These are phyloP conservation scores for Obba rivulosa DNA, from an alignment of 768 basidiomycete species.

Conservation along the genomic window DNA sequence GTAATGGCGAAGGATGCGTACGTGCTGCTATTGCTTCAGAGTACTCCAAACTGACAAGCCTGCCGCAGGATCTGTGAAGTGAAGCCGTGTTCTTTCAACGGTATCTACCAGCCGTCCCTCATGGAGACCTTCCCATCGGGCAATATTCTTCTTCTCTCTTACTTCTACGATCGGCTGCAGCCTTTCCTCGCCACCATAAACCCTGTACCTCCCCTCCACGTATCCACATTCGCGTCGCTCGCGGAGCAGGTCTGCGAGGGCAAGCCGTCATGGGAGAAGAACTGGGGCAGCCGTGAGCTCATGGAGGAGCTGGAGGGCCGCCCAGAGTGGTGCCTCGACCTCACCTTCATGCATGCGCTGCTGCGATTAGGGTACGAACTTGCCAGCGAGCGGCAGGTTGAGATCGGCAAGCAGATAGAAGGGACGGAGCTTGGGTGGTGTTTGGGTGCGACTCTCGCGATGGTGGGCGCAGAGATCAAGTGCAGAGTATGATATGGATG, in stretches of 20 bases:
- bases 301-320: constrained; percentile 71
- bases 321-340: constrained; percentile 93
- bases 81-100: constrained; percentile 95
- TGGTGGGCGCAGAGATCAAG: constrained; percentile 57
- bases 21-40: constrained; percentile 27
- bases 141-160: constrained; percentile 86
- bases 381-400: constrained; percentile 55
- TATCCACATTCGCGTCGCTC: constrained; percentile 56
- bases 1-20: constrained; percentile 94
- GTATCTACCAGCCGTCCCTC: constrained; percentile 94
- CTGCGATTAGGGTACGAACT: constrained; percentile 91
- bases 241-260: constrained; percentile 76
- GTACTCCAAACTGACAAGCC: background rate
- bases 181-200: constrained; percentile 54
- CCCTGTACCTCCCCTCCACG: constrained; percentile 21
- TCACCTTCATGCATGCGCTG: constrained; percentile 92
- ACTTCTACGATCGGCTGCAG: constrained; percentile 92
- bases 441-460: constrained; percentile 75
- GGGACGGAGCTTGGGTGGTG: constrained; percentile 95
- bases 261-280: constrained; percentile 46
- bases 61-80: constrained; percentile 71
- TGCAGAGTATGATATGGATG: constrained; percentile 35
- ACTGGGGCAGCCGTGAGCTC: constrained; percentile 42
- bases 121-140: constrained; percentile 84
- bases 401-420: constrained; percentile 80